Base-by-base conservation (phyloP, 176 grass and related monocot genomes). In the Ensete glaucum region DNA sequence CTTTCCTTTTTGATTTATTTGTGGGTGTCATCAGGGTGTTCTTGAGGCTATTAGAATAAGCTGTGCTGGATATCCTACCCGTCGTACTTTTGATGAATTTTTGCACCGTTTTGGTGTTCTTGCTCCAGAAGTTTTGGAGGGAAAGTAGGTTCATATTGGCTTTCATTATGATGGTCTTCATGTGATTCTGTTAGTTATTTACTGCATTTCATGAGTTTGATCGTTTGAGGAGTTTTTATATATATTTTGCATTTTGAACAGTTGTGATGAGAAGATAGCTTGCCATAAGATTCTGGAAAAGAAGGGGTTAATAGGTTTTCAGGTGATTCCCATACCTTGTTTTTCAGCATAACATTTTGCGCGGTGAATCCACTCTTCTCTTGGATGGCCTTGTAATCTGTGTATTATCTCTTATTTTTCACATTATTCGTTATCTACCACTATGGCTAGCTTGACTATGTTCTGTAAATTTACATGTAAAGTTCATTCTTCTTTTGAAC, bases 21-120 rank as follows among this genome's bases (percentile, higher is more conserved):
- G 13, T 52, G 58, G 67, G 55, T 76, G 72, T 65, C 11, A 81
- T 88, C 84, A 99, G 96, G 96, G 96, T 86, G 96, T 99, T 56
- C 96, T 99, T 66, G 96, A 99, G 79, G 96, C 96, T 78, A 94
- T 99, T 83, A 94, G 96, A 80, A 99, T 99, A 69, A 99, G 96
- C 65, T 99, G 96, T 81, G 95, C 95, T 15, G 96, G 96, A 29
- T 99, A 94, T 88, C 96, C 96, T 79, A 99, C 96, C 52, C 88
- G 95, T 62, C 88, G 95, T 71, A 99, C 88, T 13, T 99, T 99
- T 84, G 91, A 99, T 77, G 95, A 99, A 58, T 94, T 99, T 84
- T 85, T 99, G 43, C 95, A 99, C 82, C 88, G 95, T 56, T 99
- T 99, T 82, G 90, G 88, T 76, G 78, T 94, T 77, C 95, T 99